Percentiles rank a stretch among this genome's conserved stretches.
Evolutionary conservation across 1,284 basidiomycete genomes (phyloP).

Genomic region (Apiotrichum gamsii): DNA sequence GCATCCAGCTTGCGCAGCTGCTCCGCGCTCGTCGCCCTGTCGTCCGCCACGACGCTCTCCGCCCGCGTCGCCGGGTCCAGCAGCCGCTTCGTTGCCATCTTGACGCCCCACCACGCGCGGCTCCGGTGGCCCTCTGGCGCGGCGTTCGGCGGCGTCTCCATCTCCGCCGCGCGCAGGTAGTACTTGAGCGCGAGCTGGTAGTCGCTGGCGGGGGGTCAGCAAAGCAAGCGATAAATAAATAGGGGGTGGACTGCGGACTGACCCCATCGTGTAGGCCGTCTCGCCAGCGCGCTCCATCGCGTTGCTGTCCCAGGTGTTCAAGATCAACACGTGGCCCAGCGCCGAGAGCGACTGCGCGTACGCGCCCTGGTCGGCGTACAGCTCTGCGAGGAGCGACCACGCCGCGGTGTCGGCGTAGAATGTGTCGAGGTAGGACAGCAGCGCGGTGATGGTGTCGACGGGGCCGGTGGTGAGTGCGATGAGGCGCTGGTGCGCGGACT

Average conservation of each 20-base stretch:
- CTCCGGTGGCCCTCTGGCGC: conserved; percentile 14
- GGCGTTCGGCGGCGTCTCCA: conserved; percentile 60
- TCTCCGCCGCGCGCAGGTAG: conserved; percentile 74
- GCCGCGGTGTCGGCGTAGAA: conserved; percentile 88
- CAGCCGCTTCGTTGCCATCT: conserved; percentile 63
- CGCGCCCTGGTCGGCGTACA: conserved; percentile 74
- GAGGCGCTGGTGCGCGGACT: conserved; percentile 78
- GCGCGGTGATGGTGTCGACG: conserved; percentile 64
- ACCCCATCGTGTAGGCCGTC: conserved; percentile 42
- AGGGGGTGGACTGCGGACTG: conserved; percentile 3
- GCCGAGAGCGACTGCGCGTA: conserved; percentile 46
- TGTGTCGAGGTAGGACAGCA: conserved; percentile 77
- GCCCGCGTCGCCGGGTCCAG: conserved; percentile 26
- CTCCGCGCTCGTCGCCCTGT: conserved; percentile 52
- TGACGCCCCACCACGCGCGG: conserved; percentile 75
- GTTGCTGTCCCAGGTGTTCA: conserved; percentile 39
- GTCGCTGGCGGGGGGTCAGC: conserved; percentile 47
- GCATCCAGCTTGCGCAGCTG: conserved; percentile 57
- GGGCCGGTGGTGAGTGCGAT: conserved; percentile 56
- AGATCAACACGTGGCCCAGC: conserved; percentile 37
- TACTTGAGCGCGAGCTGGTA: conserved; percentile 72
- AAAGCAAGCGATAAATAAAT: neutral
- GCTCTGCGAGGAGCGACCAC: conserved; percentile 88
- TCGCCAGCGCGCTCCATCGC: conserved; percentile 37
- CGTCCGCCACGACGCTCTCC: conserved; percentile 55